These are phyloP conservation scores for Furcasterigmium furcatum DNA, from an alignment of 2,329 filamentous ascomycete species.

Conservation along the genomic window DNA sequence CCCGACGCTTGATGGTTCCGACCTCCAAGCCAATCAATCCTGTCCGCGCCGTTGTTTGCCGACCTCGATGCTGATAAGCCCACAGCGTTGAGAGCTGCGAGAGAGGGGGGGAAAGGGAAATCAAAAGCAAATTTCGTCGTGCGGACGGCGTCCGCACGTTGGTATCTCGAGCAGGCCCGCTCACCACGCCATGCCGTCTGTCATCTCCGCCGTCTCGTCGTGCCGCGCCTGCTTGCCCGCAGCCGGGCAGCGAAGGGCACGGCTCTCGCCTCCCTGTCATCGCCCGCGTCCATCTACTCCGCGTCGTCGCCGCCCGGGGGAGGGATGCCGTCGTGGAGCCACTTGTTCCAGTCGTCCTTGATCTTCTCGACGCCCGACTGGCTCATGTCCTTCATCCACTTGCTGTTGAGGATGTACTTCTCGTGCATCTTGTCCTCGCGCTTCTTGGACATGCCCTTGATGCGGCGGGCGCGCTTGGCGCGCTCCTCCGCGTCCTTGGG, in stretches of 20 bases:
- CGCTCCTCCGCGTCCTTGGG: slow-evolving; percentile 66
- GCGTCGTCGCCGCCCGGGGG: slow-evolving; percentile 26
- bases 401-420: slow-evolving; percentile 78
- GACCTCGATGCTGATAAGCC: background rate
- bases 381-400: slow-evolving; percentile 76
- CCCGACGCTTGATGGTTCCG: too few species aligned
- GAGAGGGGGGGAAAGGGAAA: slow-evolving; percentile 1
- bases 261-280: too few species aligned
- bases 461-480: slow-evolving; percentile 40
- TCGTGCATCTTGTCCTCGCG: slow-evolving; percentile 69
- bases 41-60: too few species aligned
- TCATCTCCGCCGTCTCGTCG: too few species aligned
- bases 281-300: slow-evolving; percentile 12
- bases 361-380: slow-evolving; percentile 73
- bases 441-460: slow-evolving; percentile 56
- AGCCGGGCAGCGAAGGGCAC: too few species aligned
- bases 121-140: slow-evolving; percentile 8
- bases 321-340: slow-evolving; percentile 46
- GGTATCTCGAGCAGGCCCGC: too few species aligned
- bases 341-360: slow-evolving; percentile 61
- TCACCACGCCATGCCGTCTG: too few species aligned
- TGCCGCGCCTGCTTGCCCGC: slow-evolving; percentile 4
- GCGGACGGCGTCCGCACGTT: too few species aligned
- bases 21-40: background rate
- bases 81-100: background rate